Base-by-base conservation (phyloP, 805 yeast genomes). In the Huiozyma sinensis region DNA sequence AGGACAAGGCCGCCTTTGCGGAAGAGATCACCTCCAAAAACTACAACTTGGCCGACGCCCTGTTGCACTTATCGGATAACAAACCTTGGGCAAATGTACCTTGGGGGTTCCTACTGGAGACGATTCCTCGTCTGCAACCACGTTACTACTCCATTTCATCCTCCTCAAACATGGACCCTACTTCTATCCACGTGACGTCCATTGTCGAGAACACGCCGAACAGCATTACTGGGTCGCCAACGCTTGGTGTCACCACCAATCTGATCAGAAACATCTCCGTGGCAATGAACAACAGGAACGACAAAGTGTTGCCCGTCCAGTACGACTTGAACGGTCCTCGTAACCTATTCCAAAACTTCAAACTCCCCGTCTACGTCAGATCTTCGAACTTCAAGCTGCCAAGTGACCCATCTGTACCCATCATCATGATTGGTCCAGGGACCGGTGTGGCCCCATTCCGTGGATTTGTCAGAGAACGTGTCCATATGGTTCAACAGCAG, bases 401-500 rank as follows among this genome's bases (percentile, higher is more conserved):
- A 17, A 72, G 88, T 6, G 85, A 86, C 59, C 82, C 94, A 31
- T 65, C 75, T 3, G 77, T 81, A 31, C 97, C 97, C 12, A 73
- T 90, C 24, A 87, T 90, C 55, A 77, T 89, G 83, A 75, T 90
- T 57, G 98, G 98, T 29, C 97, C 98, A 39, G 98, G 98, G 51
- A 92, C 98, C 3, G 98, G 98, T 64, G 90, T 90, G 41, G 97
- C 98, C 7, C 98, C 98, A 49, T 86, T 92, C 71, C 81, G 98
- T 69, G 98, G 95, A 4, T 90, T 90, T 53, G 66, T 90, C 33
- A 80, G 94, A 68, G 98, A 90, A 61, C 81, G 89, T 57, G 83
- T 80, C n/a, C 62, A 67, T 35, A 75, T 70, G 57, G 67, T 66
- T 9, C 70, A 69, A 46, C 62, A 61, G 39, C 70, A 71, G 51